Evolutionary conservation across 805 yeast genomes (phyloP).

Genomic region (Starmerella roubikii): DNA sequence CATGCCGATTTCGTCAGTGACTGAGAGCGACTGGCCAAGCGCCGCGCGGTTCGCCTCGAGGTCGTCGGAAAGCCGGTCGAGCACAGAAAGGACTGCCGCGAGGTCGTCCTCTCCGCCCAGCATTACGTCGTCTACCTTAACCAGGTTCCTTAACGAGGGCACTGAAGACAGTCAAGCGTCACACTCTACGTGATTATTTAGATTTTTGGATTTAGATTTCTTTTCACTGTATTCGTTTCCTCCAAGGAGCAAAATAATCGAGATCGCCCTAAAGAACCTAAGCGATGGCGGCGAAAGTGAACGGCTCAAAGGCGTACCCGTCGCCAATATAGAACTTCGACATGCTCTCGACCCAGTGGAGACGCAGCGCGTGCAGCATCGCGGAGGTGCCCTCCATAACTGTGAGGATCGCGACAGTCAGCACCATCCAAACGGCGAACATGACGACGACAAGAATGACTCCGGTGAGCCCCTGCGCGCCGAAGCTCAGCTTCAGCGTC

Average conservation of each 20-base stretch:
- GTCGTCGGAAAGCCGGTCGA: slow-evolving; percentile 17
- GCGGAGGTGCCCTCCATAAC: slow-evolving; percentile 99
- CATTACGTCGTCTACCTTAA: too few species aligned
- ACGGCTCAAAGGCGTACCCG: slow-evolving; percentile 85
- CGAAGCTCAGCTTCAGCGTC: slow-evolving; percentile 77
- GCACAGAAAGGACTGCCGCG: slow-evolving; percentile 17
- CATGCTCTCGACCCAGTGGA: slow-evolving; percentile 99
- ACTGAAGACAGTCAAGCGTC: too few species aligned
- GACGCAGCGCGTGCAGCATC: slow-evolving; percentile 94
- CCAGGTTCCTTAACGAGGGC: too few species aligned
- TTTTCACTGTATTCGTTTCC: too few species aligned
- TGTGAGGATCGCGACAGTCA: slow-evolving; percentile 83
- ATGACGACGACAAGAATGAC: slow-evolving; percentile 61
- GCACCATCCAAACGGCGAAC: slow-evolving; percentile 88
- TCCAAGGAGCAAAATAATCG: too few species aligned
- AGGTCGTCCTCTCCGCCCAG: slow-evolving; percentile 23
- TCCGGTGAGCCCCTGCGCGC: slow-evolving; percentile 49
- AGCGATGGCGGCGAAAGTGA: slow-evolving; percentile 36
- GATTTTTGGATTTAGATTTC: too few species aligned
- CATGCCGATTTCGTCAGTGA: slow-evolving; percentile 18
- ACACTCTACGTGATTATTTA: too few species aligned
- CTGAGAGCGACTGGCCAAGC: slow-evolving; percentile 14
- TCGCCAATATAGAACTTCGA: slow-evolving; percentile 96
- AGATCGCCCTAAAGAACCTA: too few species aligned
- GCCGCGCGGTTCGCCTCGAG: slow-evolving; percentile 18